phyloP scores from a whole-genome alignment of 2,329 filamentous ascomycete genomes.

The Monilinia fructigena region DNA sequence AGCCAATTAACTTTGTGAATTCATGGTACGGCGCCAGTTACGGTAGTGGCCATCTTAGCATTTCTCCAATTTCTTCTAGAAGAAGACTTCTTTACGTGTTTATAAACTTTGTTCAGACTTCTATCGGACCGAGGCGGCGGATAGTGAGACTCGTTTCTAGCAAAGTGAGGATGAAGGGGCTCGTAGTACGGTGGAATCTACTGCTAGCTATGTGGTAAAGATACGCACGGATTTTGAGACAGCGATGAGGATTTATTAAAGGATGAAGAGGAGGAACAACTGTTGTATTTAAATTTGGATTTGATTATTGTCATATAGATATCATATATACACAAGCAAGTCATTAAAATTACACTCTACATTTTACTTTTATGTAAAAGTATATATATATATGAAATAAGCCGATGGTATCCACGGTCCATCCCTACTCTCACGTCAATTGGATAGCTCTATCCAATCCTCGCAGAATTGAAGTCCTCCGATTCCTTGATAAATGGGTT shows the following conservation, averaged over 20 bases:
- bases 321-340: too few relatives aligned
- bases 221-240: not conserved
- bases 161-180: slow-evolving; percentile 10
- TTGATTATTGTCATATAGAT: too few relatives aligned
- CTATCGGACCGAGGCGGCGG: not conserved
- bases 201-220: not conserved
- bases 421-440: too few relatives aligned
- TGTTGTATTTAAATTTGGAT: too few relatives aligned
- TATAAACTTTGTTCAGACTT: not conserved
- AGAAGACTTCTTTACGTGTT: not conserved
- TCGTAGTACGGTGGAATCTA: not conserved
- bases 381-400: too few relatives aligned
- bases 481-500: not conserved
- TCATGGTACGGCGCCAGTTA: not conserved
- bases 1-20: not conserved
- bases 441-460: not conserved
- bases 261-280: too few relatives aligned
- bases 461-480: not conserved
- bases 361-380: too few relatives aligned
- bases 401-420: too few relatives aligned
- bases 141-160: not conserved
- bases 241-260: too few relatives aligned
- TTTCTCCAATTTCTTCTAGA: slow-evolving; percentile 10
- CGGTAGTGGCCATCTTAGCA: not conserved
- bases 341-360: too few relatives aligned